Evolutionary conservation across 306 rosid species (phyloP).

Genomic region (Gleditsia sinensis): DNA sequence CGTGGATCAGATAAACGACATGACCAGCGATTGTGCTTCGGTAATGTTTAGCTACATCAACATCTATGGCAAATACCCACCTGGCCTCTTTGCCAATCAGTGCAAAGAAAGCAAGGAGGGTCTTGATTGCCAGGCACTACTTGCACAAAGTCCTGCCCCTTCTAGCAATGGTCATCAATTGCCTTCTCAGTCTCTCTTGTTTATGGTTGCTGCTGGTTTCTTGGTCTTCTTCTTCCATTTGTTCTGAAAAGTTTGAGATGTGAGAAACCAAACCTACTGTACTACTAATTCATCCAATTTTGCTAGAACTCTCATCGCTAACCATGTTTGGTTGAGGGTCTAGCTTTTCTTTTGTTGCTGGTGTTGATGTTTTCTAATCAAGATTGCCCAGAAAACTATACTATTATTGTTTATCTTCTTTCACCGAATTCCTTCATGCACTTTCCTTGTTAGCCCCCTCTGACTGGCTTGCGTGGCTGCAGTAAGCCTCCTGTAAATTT

Average conservation of each 20-base stretch:
- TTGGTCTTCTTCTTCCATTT: slow-evolving; percentile 35
- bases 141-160: background rate
- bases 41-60: slow-evolving; percentile 95
- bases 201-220: slow-evolving; percentile 29
- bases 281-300: slow-evolving; percentile 29
- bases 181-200: slow-evolving; percentile 18
- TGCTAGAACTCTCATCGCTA: background rate
- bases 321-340: background rate
- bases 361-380: slow-evolving; percentile 8
- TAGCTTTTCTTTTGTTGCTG: slow-evolving; percentile 29
- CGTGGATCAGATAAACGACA: slow-evolving; percentile 43
- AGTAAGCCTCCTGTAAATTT: too few species aligned
- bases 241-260: slow-evolving; percentile 30
- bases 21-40: slow-evolving; percentile 53
- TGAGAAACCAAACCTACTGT: background rate
- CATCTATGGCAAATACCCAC: slow-evolving; percentile 83
- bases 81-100: slow-evolving; percentile 76
- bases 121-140: slow-evolving; percentile 47
- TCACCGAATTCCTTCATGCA: background rate
- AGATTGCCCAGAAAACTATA: slow-evolving; percentile 1
- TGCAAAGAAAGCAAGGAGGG: slow-evolving; percentile 73
- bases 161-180: slow-evolving; percentile 8
- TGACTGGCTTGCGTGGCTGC: too few species aligned
- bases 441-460: too few species aligned
- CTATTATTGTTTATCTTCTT: background rate